Evolutionary conservation across 2,329 filamentous ascomycete species (phyloP), one percentile per base, ranked within the genome.

Genomic region (Septoria petroselini): DNA sequence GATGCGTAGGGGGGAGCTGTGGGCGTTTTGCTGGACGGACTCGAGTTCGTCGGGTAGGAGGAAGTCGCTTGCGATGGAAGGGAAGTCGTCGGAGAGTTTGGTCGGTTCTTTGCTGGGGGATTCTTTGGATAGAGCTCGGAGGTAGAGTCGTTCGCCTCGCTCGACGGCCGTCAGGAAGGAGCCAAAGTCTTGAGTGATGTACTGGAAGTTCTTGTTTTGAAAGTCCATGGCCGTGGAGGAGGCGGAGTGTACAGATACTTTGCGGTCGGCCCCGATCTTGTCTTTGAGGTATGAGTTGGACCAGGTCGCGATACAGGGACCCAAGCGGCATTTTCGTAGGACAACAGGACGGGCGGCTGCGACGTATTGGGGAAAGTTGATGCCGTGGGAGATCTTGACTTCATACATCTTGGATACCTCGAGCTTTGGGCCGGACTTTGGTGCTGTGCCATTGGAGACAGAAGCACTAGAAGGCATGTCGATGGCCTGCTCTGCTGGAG

Each of bases 1-100:
- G 52, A 95, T 83, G 15, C 89, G 79, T 18, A 95, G 70, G 0
- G 90, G 84, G 2, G 87, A 91, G 65, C 85, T 91, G 65, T 94
- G 89, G 3, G 80, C 68, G 54, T 82, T 81, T n/a, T 83, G 71
- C 4, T 63, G 65, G 3, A 88, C 81, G 27, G 78, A 71, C 0
- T 68, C 67, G 7, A 95, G 71, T 53, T 82, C 73, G 1, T 73
- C 59, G 1, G 89, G 88, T 1, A 95, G 68, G 11, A 66, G 62
- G 66, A 95, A 95, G 65, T 94, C 88, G 1, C 68, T 51, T 0
- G 83, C 76, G 30, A 95, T 72, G 1, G 69, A 67, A 1, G 88
- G 84, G 56, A 90, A 95, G 68, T 95, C 90, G 1, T 73, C 70
- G 6, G 75, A 72, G 7, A 95, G 73, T 52, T 81, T 79, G n/a